Conservation (phyloP, 208 protist genomes). For the Trypanosoma platydactyli region DNA sequence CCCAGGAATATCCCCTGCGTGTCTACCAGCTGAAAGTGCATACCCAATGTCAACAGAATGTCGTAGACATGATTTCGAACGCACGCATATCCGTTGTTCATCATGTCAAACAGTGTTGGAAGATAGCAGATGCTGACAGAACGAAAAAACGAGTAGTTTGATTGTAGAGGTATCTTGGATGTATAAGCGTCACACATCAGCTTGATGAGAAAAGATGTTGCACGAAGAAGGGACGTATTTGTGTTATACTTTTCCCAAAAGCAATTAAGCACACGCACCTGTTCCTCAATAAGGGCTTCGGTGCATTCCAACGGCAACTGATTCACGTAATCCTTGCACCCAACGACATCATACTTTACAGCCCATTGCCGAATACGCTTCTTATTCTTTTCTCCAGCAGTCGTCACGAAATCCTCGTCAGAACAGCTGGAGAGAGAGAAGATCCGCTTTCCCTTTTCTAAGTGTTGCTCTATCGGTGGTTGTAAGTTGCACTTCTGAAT, state of each 20-base stretch:
- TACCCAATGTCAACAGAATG: slow-evolving; percentile 74
- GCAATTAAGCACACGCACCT: slow-evolving; percentile 58
- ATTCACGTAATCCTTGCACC: slow-evolving; percentile 71
- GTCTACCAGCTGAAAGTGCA: slow-evolving; percentile 88
- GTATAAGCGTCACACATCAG: slow-evolving; percentile 86
- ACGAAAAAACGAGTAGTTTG: slow-evolving; percentile 69
- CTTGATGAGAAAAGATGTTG: slow-evolving; percentile 80
- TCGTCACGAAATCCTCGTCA: slow-evolving; percentile 29
- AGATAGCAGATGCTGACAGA: slow-evolving; percentile 80
- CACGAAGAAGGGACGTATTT: slow-evolving; percentile 59
- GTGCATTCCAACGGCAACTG: slow-evolving; percentile 75
- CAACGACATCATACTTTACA: slow-evolving; percentile 35
- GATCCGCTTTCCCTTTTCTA: slow-evolving; percentile 34
- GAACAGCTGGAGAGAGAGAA: slow-evolving; percentile 30
- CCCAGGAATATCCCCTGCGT: slow-evolving; percentile 54
- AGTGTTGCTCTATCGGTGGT: slow-evolving; percentile 24
- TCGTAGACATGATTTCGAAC: slow-evolving; percentile 89
- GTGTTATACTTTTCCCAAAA: slow-evolving; percentile 75
- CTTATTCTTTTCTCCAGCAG: slow-evolving; percentile 31
- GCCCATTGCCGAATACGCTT: slow-evolving; percentile 14
- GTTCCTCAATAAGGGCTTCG: slow-evolving; percentile 55
- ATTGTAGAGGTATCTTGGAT: slow-evolving; percentile 68
- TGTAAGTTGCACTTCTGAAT: slow-evolving; percentile 34
- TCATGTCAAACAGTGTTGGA: slow-evolving; percentile 73
- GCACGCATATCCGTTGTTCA: slow-evolving; percentile 86